Base-by-base conservation (phyloP, 108 stramenopile genomes). In the Chaetoceros tenuissimus region DNA sequence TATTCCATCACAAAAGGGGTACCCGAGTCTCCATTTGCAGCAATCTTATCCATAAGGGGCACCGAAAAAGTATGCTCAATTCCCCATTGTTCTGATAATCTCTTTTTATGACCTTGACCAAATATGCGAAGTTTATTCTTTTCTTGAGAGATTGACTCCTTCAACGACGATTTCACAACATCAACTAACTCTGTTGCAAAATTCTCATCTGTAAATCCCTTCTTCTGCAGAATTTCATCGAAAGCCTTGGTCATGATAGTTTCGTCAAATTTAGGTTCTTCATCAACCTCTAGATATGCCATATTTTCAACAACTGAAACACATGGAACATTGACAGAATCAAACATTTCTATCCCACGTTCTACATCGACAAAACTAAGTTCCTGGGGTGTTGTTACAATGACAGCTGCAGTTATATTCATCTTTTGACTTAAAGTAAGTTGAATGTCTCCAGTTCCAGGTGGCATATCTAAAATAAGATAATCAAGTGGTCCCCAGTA, bases 271-370 rank as follows among this genome's bases (percentile, higher is more conserved):
- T 57, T 31, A n/a, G 1, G 26, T 30, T 52, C 40, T 40, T 61
- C 66, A 27, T 76, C 79, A 19, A 63, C 68, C 56, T 84, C 77
- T 59, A 85, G 82, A 55, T 89, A 89, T 1, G 96, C 89, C 96
- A 99, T 97, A 72, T 99, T 99, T 57, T 99, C 96, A n/a, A 99
- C 98, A 23, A 97, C 92, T 18, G 96, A 92, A 17, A 97, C 61
- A 53, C 79, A 81, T 0, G 98, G 98, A 7, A 99, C 94, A 66
- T 91, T 82, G 47, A 99, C 80, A 22, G 79, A 72, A 43, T 94
- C 83, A 70, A 97, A 97, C 94, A 99, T 91, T 58, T 95, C 95
- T 25, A 98, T 75, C 25, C 98, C 98, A 45, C 97, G 82, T 40
- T 90, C 86, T 13, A 96, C 98, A 74, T 99, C 98, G 19, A 79